Base-by-base conservation (phyloP, 2,329 filamentous ascomycete genomes). In the Thielaviopsis musarum region DNA sequence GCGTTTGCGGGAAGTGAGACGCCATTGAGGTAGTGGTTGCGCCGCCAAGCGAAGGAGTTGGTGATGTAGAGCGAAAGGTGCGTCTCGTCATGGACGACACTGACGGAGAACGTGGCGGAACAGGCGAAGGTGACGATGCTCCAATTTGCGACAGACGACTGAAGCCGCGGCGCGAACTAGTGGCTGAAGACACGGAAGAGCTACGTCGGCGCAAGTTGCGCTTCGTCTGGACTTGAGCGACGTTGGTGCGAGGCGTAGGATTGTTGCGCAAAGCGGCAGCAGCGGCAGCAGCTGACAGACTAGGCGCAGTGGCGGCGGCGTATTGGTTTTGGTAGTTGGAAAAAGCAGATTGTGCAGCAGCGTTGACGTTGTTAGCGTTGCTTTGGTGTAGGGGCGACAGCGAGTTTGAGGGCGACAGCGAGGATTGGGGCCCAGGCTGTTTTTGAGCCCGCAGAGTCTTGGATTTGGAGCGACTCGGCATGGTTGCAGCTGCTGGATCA, bases 181-280 rank as follows among this genome's bases (percentile, higher is more conserved):
- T 77, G 54, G 80, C 74, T 4, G 88, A 91, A 1, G 87, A 87
- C 51, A 80, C 72, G 0, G 90, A 95, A 57, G 78, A 77, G 70
- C 79, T 83, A 63, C 90, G 82, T 65, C 60, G 60, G 34, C 88
- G 82, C 62, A 82, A 70, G 68, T 86, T 91, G 67, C 91, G 86
- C 74, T 91, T 95, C 5, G 91, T 95, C 70, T 95, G 86, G 52
- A 94, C 82, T 67, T 89, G 82, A 69, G 82, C 85, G 60, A 95
- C 85, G 65, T 84, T 83, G 57, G 84, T 91, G 22, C 89, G 90
- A 2, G 87, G 84, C 57, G 83, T 83, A 10, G 88, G 84, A 65
- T 87, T 82, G 53, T 85, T 87, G 67, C 85, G 84, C 61, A 97
- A 78, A 54, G 91, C 91, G 28, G 90, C 84, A 17, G 89, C 90